phyloP scores from a whole-genome alignment of 2,329 filamentous ascomycete species.

The Onygenales sp. region DNA sequence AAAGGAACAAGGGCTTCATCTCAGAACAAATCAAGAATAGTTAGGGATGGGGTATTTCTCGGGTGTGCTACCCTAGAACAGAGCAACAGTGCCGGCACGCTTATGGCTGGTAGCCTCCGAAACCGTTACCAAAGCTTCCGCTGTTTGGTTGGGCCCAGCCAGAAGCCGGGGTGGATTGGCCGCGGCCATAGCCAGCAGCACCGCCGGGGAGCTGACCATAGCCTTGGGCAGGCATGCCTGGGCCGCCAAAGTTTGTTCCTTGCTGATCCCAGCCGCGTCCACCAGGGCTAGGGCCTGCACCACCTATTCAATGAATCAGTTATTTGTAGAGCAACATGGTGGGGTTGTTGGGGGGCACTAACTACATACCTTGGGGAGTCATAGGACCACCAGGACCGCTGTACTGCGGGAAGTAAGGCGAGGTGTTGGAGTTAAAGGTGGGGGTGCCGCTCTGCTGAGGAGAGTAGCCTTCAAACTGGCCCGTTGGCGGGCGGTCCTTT shows the following conservation, averaged over 20 bases:
- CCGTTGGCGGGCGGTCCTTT: slow-evolving; percentile 89
- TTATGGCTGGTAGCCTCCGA: slow-evolving; percentile 53
- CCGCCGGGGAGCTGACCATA: slow-evolving; percentile 58
- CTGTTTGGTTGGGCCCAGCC: slow-evolving; percentile 46
- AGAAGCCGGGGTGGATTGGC: slow-evolving; percentile 45
- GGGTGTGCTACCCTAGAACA: neutral
- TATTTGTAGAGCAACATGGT: neutral
- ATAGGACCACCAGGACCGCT: slow-evolving; percentile 58
- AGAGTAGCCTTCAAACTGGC: slow-evolving; percentile 72
- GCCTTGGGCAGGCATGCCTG: slow-evolving; percentile 36
- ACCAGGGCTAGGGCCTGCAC: slow-evolving; percentile 45
- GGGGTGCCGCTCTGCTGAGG: slow-evolving; percentile 66
- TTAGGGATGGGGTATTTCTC: neutral
- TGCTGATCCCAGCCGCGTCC: slow-evolving; percentile 52
- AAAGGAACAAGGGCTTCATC: no score
- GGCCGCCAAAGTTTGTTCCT: slow-evolving; percentile 36
- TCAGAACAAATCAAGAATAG: neutral
- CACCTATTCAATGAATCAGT: slow-evolving; percentile 28
- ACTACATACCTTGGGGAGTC: slow-evolving; percentile 46
- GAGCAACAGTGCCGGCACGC: neutral
- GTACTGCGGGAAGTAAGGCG: slow-evolving; percentile 88
- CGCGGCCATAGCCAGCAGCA: slow-evolving; percentile 76
- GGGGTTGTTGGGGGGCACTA: slow-evolving; percentile 12
- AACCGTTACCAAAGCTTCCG: slow-evolving; percentile 45
- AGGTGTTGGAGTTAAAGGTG: slow-evolving; percentile 62